A percentile compares a stretch with the other conserved stretches of the same genome.
phyloP scores from a whole-genome alignment of 1,284 basidiomycete species.

The Agroathelia rolfsii region DNA sequence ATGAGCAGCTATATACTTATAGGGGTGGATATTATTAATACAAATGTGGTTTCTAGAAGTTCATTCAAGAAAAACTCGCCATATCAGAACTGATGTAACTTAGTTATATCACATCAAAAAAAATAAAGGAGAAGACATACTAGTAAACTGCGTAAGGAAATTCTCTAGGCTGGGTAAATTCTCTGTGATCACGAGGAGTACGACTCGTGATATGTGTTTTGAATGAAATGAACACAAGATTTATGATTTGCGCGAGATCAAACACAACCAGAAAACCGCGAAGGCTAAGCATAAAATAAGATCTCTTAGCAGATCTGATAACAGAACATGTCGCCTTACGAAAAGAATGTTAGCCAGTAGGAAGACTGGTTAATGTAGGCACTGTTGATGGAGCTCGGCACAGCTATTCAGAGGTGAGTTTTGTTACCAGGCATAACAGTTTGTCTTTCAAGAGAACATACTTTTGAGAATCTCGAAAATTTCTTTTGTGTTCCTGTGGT shows the following conservation, averaged over 20 bases:
- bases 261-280: conserved; percentile 92
- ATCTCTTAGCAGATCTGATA: not conserved
- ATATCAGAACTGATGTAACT: conserved; percentile 46
- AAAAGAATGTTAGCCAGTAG: conserved; percentile 94
- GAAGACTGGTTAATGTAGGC: conserved; percentile 80
- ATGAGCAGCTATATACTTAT: conserved; percentile 66
- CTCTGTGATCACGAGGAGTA: conserved; percentile 91
- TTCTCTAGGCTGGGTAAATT: conserved; percentile 90
- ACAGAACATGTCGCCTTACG: conserved; percentile 36
- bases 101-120: conserved; percentile 9
- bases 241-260: conserved; percentile 92
- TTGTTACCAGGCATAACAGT: conserved; percentile 6
- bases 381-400: conserved; percentile 63
- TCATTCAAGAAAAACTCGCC: conserved; percentile 25
- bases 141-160: conserved; percentile 91
- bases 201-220: conserved; percentile 85
- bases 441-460: conserved; percentile 27
- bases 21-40: too few relatives aligned
- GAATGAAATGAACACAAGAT: conserved; percentile 79
- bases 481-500: conserved; percentile 52
- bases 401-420: conserved; percentile 29
- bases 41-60: too few relatives aligned
- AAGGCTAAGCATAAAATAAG: conserved; percentile 35
- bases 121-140: conserved; percentile 36
- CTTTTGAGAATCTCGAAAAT: conserved; percentile 63